These are phyloP conservation scores for Dothideomycetidae sp. DNA, from an alignment of 2,329 filamentous ascomycete species.

Conservation along the genomic window DNA sequence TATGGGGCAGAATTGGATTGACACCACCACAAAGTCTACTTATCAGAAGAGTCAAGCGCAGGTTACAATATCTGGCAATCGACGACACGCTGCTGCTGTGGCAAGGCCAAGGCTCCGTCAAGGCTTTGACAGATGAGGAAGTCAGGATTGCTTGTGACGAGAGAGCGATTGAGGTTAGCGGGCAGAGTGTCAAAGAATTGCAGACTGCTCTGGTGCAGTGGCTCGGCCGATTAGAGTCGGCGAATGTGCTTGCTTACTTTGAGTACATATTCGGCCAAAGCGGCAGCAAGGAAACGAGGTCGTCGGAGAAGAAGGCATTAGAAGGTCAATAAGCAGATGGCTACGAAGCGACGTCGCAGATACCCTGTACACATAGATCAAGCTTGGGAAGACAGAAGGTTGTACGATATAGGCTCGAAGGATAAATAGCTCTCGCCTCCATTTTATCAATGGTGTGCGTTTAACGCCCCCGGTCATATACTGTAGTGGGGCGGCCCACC, in stretches of 20 bases:
- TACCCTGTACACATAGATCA: too few relatives aligned
- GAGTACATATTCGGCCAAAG: too few relatives aligned
- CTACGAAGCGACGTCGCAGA: too few relatives aligned
- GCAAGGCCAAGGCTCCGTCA: slow-evolving; percentile 43
- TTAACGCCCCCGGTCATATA: too few relatives aligned
- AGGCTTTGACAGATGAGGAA: slow-evolving; percentile 33
- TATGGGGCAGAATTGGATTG: slow-evolving; percentile 33
- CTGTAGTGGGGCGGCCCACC: too few relatives aligned
- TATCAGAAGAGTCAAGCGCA: slow-evolving; percentile 36
- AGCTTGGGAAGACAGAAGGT: too few relatives aligned
- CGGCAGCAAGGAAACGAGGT: too few relatives aligned
- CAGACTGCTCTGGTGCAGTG: slow-evolving; percentile 24
- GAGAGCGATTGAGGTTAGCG: slow-evolving; percentile 22
- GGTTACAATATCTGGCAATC: slow-evolving; percentile 48
- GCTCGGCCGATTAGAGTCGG: slow-evolving; percentile 19
- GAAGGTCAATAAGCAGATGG: too few relatives aligned
- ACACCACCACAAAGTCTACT: slow-evolving; percentile 39
- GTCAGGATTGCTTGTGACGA: slow-evolving; percentile 24
- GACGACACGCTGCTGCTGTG: slow-evolving; percentile 57
- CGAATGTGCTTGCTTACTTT: background rate
- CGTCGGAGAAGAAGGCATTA: too few relatives aligned
- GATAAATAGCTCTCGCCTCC: too few relatives aligned
- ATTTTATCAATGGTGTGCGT: too few relatives aligned
- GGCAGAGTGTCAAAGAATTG: slow-evolving; percentile 16
- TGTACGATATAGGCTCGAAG: too few relatives aligned